Conservation (phyloP, 2,329 filamentous ascomycete species). For the Amesomyces nigricolor region DNA sequence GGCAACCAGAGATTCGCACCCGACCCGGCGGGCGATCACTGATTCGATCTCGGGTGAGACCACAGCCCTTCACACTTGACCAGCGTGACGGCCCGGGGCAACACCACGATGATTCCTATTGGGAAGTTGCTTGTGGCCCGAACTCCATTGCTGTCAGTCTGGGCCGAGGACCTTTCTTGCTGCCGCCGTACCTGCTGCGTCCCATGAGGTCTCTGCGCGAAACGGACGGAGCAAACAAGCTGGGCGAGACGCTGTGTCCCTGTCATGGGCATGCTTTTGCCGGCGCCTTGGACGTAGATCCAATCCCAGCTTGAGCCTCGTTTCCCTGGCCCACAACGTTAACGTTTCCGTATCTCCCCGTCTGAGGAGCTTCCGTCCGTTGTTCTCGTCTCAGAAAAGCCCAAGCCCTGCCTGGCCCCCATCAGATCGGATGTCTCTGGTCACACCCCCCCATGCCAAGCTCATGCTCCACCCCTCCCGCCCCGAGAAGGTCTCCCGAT, state of each 20-base stretch:
- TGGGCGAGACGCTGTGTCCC: constrained; percentile 6
- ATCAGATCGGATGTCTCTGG: constrained; percentile 24
- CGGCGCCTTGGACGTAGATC: constrained; percentile 1
- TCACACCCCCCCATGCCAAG: constrained; percentile 23
- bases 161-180: constrained; percentile 12
- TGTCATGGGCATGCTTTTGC: not conserved
- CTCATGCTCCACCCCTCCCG: constrained; percentile 15
- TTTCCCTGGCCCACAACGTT: not conserved
- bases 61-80: constrained; percentile 9
- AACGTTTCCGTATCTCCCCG: not conserved
- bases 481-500: constrained; percentile 18
- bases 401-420: constrained; percentile 16
- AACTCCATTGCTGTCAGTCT: not conserved
- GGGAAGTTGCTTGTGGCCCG: constrained; percentile 10
- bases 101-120: constrained; percentile 12
- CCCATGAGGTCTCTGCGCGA: constrained; percentile 15
- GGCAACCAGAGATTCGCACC: constrained; percentile 11
- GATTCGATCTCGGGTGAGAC: constrained; percentile 29
- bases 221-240: constrained; percentile 14
- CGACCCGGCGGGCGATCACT: constrained; percentile 24
- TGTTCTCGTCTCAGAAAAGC: constrained; percentile 15
- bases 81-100: constrained; percentile 10
- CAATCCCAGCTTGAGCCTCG: constrained; percentile 14
- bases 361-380: constrained; percentile 1
- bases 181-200: constrained; percentile 16